These are phyloP conservation scores for Solanum chmielewskii DNA, from an alignment of 257 asterid genomes.

Conservation along the genomic window DNA sequence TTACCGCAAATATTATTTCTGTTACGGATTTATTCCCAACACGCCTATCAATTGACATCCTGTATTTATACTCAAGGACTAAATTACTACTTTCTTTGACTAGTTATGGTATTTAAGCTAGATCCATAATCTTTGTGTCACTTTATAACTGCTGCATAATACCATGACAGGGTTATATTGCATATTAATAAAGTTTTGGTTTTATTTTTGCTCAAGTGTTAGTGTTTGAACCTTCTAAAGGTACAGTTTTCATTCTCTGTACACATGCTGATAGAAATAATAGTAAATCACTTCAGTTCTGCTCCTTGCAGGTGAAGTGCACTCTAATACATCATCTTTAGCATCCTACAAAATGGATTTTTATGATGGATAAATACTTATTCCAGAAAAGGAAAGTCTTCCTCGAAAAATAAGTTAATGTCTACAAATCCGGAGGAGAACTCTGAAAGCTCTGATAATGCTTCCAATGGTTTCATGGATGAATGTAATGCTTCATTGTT, in stretches of 20 bases:
- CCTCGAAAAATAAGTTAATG: constrained; percentile 2
- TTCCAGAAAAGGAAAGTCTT: constrained; percentile 19
- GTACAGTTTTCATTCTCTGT: background rate
- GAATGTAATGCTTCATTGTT: constrained; percentile 10
- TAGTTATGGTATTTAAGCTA: background rate
- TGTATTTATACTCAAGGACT: background rate
- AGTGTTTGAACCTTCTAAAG: background rate
- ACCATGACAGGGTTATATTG: background rate
- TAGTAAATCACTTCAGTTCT: background rate
- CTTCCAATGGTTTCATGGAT: constrained; percentile 11
- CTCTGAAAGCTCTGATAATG: constrained; percentile 1
- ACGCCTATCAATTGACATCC: background rate
- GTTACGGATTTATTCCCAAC: too few relatives aligned
- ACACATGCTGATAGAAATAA: background rate
- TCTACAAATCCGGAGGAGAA: constrained; percentile 15
- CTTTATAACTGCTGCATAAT: background rate
- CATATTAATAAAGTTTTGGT: background rate
- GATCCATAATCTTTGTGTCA: background rate
- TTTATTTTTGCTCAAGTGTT: background rate
- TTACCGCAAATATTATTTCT: too few relatives aligned
- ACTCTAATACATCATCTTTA: constrained; percentile 47
- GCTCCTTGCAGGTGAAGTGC: constrained; percentile 48
- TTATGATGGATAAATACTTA: constrained; percentile 27
- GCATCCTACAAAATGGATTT: constrained; percentile 54
- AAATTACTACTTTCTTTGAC: background rate